Conservation (phyloP, 139 green algal genomes). For the Mesotaenium endlicherianum region DNA sequence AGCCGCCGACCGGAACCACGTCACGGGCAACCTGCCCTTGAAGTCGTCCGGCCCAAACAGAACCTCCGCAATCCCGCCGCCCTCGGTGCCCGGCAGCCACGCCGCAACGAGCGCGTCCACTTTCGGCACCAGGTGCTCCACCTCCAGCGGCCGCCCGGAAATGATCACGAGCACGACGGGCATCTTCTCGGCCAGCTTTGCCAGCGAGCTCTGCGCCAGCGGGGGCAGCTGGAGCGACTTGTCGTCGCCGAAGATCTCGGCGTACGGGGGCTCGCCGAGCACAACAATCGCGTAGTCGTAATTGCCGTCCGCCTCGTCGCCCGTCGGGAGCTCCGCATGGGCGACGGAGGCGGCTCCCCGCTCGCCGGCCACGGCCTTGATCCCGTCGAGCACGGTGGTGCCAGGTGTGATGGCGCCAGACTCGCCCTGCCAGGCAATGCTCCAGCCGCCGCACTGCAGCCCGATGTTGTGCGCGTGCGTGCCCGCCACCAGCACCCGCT, state of each 20-base stretch:
- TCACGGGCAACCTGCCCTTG: not conserved
- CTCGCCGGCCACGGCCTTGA: not conserved
- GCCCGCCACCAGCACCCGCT: not conserved
- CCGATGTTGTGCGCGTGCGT: conserved; percentile 17
- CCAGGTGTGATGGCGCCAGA: not conserved
- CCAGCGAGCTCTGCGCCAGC: not conserved
- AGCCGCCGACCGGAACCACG: conserved; percentile 2
- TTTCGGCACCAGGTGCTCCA: conserved; percentile 8
- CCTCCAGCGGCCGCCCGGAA: conserved; percentile 9
- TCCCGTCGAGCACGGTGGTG: conserved; percentile 3
- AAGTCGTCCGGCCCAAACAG: conserved; percentile 16
- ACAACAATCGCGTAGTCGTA: conserved; percentile 31
- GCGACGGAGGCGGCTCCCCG: not conserved
- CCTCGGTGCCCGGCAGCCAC: conserved; percentile 12
- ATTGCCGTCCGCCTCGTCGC: not conserved
- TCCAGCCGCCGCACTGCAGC: conserved; percentile 19
- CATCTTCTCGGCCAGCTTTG: not conserved
- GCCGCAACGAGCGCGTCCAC: conserved; percentile 12
- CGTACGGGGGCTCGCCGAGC: conserved; percentile 26
- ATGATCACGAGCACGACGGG: conserved; percentile 33
- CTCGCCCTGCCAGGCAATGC: conserved; percentile 3
- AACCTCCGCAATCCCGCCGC: conserved; percentile 9
- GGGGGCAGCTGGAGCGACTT: not conserved
- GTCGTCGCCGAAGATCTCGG: conserved; percentile 23
- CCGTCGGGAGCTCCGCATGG: not conserved